These are phyloP conservation scores for Papiliotrema nemorosa DNA, from an alignment of 1,284 basidiomycete genomes.

Conservation along the genomic window DNA sequence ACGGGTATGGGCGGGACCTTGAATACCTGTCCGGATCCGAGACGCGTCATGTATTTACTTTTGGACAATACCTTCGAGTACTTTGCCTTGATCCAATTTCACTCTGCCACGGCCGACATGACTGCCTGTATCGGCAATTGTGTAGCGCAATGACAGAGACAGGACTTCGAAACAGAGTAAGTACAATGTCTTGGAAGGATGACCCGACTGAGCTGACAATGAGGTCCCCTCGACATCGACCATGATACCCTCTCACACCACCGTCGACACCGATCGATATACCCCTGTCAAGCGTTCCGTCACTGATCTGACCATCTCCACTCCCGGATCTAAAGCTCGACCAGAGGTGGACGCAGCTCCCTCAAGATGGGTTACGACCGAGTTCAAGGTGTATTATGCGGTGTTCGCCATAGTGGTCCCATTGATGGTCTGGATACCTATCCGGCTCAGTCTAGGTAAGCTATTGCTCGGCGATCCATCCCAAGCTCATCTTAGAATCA, in stretches of 20 bases:
- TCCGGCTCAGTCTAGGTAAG: constrained; percentile 71
- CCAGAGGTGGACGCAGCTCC: constrained; percentile 11
- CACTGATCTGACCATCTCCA: constrained; percentile 35
- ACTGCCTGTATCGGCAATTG: too few species aligned
- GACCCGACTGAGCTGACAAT: too few species aligned
- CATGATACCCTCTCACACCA: constrained; percentile 7
- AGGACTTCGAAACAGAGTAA: too few species aligned
- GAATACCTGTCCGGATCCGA: too few species aligned
- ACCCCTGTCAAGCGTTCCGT: constrained; percentile 6
- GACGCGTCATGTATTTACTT: too few species aligned
- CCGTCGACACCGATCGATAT: neutral
- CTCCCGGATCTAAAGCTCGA: constrained; percentile 22
- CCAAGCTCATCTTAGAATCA: constrained; percentile 54
- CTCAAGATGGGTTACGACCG: constrained; percentile 70
- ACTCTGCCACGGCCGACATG: too few species aligned
- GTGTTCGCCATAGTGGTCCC: constrained; percentile 65
- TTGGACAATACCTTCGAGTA: too few species aligned
- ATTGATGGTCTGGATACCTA: constrained; percentile 74
- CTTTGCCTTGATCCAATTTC: too few species aligned
- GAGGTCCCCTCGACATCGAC: too few species aligned
- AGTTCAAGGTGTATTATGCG: constrained; percentile 76
- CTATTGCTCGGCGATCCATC: constrained; percentile 14
- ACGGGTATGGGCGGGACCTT: too few species aligned
- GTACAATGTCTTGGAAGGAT: too few species aligned
- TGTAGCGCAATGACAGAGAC: too few species aligned